Evolutionary conservation across 768 basidiomycete genomes (phyloP), one percentile per base, ranked within the genome.

Genomic region (Kwoniella dendrophila): DNA sequence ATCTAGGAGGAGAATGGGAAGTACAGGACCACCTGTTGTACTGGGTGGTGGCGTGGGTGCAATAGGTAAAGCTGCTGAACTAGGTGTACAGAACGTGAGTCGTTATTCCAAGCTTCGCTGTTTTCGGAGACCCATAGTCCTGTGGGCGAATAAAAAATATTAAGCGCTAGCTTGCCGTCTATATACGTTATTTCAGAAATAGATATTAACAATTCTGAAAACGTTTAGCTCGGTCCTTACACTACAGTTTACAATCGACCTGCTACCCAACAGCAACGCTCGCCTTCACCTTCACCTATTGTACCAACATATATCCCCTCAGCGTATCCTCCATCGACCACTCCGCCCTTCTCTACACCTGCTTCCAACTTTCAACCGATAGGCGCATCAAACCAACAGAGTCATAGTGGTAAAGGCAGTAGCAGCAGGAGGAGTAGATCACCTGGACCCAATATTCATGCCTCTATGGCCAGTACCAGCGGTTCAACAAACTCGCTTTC

Each of bases 41-140:
- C 54, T 69, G 3, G 68, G 68, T 20, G 68, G 68, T 18, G 68
- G 68, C 20, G 68, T 62, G 14, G 68, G 68, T 16, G 57, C 57
- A 7, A 36, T 68, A 27, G 67, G 62, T 4, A 60, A 59, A 50
- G 56, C 53, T 29, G 30, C 53, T 29, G 61, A 56, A 24, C 36
- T 57, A 26, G 48, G 44, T 34, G 29, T 34, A 14, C 54, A 52
- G 43, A 58, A 62, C 27, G 55, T 52, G 62, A 59, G 66, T 53
- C 29, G 12, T 45, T 22, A 27, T 18, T 44, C 18, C n/a, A 44
- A n/a, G n/a, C n/a, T n/a, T n/a, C n/a, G n/a, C n/a, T n/a, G n/a
- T n/a, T n/a, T n/a, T n/a, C n/a, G n/a, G n/a, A n/a, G n/a, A n/a
- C n/a, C n/a, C n/a, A n/a, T n/a, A n/a, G n/a, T n/a, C n/a, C n/a